phyloP scores from a whole-genome alignment of 2,329 filamentous ascomycete genomes.

The Talaromyces marneffei region DNA sequence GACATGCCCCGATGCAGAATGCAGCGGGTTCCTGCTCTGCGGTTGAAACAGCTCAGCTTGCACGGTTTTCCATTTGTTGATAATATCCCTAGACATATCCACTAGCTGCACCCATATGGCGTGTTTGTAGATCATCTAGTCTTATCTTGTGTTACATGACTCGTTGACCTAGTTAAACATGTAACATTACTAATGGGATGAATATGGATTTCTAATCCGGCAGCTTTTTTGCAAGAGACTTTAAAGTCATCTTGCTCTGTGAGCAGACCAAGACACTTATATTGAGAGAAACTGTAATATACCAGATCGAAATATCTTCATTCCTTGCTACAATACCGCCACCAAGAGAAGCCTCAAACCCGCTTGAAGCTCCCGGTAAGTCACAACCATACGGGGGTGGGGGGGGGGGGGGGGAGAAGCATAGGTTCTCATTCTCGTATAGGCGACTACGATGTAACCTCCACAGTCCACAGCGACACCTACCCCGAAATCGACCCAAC shows the following conservation, averaged over 20 bases:
- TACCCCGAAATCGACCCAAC: conserved; percentile 29
- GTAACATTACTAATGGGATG: too few relatives aligned
- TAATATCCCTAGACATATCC: not conserved
- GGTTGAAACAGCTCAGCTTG: not conserved
- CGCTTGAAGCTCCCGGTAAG: not conserved
- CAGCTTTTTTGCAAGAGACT: not conserved
- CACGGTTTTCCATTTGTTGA: not conserved
- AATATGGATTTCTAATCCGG: not conserved
- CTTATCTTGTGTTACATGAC: not conserved
- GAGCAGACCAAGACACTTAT: not conserved
- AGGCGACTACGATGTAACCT: conserved; percentile 22
- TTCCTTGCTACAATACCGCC: not conserved
- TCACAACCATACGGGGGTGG: not conserved
- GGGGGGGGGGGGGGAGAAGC: too few relatives aligned
- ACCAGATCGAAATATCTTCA: not conserved
- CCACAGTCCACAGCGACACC: conserved; percentile 28
- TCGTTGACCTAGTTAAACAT: too few relatives aligned
- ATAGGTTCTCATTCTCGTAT: not conserved
- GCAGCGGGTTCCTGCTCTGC: not conserved
- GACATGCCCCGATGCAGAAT: not conserved
- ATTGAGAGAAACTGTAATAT: not conserved
- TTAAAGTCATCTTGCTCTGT: not conserved
- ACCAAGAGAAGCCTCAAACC: not conserved
- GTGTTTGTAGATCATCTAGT: not conserved
- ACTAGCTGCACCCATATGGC: not conserved